Percentiles rank a stretch among this genome's conserved stretches.
Conservation (phyloP, 768 basidiomycete species). For the Phlebiopsis flavidoalba region DNA sequence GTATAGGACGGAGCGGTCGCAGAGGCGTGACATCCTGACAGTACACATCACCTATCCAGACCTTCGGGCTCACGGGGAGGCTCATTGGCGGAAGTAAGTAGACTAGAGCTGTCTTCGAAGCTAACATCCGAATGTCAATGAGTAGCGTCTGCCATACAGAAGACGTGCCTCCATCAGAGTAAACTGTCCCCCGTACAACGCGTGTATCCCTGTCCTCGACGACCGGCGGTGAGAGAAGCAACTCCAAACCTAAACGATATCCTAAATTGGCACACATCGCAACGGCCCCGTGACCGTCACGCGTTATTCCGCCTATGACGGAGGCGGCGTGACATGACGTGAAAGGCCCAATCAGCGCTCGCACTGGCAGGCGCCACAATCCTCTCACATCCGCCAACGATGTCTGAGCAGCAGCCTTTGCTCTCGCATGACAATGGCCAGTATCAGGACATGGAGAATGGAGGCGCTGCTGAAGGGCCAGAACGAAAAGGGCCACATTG, state of each 20-base stretch:
- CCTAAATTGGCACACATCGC: background rate
- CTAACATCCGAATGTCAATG: background rate
- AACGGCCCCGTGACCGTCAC: background rate
- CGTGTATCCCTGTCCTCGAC: background rate
- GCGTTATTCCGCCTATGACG: background rate
- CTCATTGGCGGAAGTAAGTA: background rate
- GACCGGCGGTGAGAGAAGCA: background rate
- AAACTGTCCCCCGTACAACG: background rate
- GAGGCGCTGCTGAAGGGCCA: background rate
- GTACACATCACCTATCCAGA: background rate
- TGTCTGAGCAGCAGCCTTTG: constrained; percentile 44
- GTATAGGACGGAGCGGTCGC: background rate
- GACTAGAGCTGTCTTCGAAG: background rate
- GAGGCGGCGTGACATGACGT: background rate
- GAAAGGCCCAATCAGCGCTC: background rate
- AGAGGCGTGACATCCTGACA: background rate
- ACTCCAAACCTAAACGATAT: background rate
- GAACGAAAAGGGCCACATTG: constrained; percentile 5
- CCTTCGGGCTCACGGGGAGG: background rate
- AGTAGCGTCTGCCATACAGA: background rate
- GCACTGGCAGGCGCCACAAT: background rate
- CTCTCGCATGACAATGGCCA: constrained; percentile 26
- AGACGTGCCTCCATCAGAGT: background rate
- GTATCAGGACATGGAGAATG: constrained; percentile 12
- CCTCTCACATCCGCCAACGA: constrained; percentile 21